phyloP scores from a whole-genome alignment of 2,329 filamentous ascomycete genomes.

The Aspergillus piperis region DNA sequence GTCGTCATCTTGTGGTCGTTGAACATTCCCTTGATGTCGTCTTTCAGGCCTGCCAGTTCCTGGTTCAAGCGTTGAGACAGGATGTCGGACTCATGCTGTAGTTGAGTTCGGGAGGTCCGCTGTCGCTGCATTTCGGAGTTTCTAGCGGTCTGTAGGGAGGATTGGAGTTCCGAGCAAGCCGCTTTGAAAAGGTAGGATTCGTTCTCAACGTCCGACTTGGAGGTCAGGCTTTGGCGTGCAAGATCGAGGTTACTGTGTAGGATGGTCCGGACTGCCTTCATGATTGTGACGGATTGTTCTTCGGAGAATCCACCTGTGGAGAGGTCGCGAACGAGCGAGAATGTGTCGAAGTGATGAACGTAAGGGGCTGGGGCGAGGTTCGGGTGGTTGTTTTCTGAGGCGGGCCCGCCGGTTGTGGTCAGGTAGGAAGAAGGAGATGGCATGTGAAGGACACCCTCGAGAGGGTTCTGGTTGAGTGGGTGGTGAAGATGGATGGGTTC shows the following conservation, averaged over 20 bases:
- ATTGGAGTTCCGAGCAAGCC: slow-evolving; percentile 86
- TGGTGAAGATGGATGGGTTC: slow-evolving; percentile 7
- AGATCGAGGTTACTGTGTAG: slow-evolving; percentile 77
- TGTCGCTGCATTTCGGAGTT: slow-evolving; percentile 77
- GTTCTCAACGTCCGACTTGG: slow-evolving; percentile 92
- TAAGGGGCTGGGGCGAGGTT: slow-evolving; percentile 72
- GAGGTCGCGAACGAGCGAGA: slow-evolving; percentile 80
- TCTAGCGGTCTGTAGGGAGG: slow-evolving; percentile 78
- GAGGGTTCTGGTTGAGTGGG: slow-evolving; percentile 26
- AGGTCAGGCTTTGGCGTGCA: slow-evolving; percentile 77
- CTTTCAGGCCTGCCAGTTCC: slow-evolving; percentile 77
- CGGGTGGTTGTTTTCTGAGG: slow-evolving; percentile 56
- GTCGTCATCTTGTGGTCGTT: slow-evolving; percentile 94
- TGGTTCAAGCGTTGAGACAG: slow-evolving; percentile 80
- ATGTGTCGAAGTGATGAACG: slow-evolving; percentile 96
- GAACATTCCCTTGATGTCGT: slow-evolving; percentile 93
- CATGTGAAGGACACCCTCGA: slow-evolving; percentile 47
- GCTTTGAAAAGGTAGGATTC: slow-evolving; percentile 92
- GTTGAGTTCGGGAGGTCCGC: slow-evolving; percentile 76
- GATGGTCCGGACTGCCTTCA: slow-evolving; percentile 85
- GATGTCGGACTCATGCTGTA: slow-evolving; percentile 96
- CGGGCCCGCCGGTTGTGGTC: slow-evolving; percentile 28
- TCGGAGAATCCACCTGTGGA: slow-evolving; percentile 69
- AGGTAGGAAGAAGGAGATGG: slow-evolving; percentile 41
- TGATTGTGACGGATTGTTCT: slow-evolving; percentile 76